These are phyloP conservation scores for Salix dunnii DNA, from an alignment of 345 rosid genomes.

Conservation along the genomic window DNA sequence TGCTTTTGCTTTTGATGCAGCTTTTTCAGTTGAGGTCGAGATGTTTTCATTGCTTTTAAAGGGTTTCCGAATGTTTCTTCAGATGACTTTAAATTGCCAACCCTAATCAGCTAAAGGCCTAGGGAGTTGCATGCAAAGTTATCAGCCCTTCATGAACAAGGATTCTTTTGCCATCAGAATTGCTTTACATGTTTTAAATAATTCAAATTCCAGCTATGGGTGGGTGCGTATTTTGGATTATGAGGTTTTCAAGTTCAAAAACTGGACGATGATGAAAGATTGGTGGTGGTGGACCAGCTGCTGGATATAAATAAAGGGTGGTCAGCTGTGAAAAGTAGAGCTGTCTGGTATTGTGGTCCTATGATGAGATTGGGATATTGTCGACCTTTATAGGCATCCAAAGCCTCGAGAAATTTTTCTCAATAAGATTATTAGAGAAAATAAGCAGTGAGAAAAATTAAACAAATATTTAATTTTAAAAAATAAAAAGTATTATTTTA, in stretches of 20 bases:
- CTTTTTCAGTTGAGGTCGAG: constrained; percentile 35
- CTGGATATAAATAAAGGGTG: not conserved
- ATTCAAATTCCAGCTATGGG: no score
- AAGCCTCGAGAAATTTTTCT: not conserved
- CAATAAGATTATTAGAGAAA: no score
- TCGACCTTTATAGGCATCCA: constrained; percentile 17
- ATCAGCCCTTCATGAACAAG: no score
- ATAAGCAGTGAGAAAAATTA: not conserved
- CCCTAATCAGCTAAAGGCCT: not conserved
- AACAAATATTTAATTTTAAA: no score
- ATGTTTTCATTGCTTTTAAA: constrained; percentile 19
- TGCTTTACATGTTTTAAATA: no score
- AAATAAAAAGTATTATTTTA: no score
- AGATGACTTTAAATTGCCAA: not conserved
- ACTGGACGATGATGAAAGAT: constrained; percentile 6
- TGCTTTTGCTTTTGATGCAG: constrained; percentile 42
- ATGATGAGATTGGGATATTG: not conserved
- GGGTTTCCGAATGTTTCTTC: constrained; percentile 22
- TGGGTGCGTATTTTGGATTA: no score
- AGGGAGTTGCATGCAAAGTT: not conserved
- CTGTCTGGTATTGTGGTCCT: constrained; percentile 5
- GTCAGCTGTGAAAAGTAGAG: not conserved
- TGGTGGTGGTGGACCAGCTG: constrained; percentile 2
- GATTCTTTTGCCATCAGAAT: no score
- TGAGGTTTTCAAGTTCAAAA: no score